phyloP scores from a whole-genome alignment of 495 filamentous ascomycete genomes.

The Pyrenula massariospora region DNA sequence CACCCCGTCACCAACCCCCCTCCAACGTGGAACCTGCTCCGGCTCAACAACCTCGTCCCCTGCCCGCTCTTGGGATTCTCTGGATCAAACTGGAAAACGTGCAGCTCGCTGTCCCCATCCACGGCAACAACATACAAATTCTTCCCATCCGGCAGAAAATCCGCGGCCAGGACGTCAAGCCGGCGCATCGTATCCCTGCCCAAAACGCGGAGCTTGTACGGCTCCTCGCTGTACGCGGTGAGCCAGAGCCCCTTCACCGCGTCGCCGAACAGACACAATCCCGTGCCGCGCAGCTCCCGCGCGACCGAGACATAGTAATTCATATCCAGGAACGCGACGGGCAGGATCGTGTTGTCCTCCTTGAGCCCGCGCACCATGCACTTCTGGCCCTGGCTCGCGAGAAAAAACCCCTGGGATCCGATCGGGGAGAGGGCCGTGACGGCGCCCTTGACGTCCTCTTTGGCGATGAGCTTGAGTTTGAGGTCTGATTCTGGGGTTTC shows the following conservation, averaged over 20 bases:
- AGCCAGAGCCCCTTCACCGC: constrained; percentile 93
- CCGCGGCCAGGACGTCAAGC: constrained; percentile 68
- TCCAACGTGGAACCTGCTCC: constrained; percentile 76
- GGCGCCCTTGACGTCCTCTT: constrained; percentile 88
- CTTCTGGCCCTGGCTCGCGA: constrained; percentile 91
- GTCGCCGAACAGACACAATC: constrained; percentile 75
- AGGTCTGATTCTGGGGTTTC: constrained; percentile 71
- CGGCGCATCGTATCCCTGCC: constrained; percentile 64
- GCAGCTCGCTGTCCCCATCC: constrained; percentile 75
- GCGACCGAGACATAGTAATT: constrained; percentile 76
- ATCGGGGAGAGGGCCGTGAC: constrained; percentile 78
- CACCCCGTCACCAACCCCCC: not conserved
- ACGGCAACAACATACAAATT: constrained; percentile 72
- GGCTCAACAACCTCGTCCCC: constrained; percentile 75
- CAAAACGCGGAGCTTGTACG: constrained; percentile 90
- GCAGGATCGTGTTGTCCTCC: constrained; percentile 81
- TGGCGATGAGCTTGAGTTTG: constrained; percentile 73
- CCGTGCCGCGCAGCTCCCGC: constrained; percentile 71
- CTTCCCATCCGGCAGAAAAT: constrained; percentile 79
- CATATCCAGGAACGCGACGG: constrained; percentile 97
- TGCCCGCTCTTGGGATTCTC: constrained; percentile 91
- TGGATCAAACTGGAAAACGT: constrained; percentile 87
- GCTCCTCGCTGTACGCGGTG: constrained; percentile 85
- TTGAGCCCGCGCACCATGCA: constrained; percentile 93
- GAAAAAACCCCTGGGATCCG: constrained; percentile 84